Percentiles rank a stretch among this genome's conserved stretches.
Conservation (phyloP, 2,329 filamentous ascomycete species). For the Hortaea sp. region DNA sequence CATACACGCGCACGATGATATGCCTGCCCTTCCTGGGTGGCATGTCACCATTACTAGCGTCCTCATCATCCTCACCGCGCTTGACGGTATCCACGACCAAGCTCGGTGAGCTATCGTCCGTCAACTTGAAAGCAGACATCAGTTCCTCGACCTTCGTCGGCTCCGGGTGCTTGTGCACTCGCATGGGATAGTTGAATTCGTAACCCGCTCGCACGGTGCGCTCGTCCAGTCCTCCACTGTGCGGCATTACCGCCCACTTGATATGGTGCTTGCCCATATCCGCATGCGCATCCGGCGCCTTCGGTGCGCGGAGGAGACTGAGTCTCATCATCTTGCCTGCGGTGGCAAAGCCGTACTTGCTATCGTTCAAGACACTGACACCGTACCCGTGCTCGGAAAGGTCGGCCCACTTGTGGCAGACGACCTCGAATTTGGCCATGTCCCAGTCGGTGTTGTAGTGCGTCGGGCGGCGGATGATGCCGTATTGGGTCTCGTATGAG, state of each 20-base stretch:
- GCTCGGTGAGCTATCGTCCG: slow-evolving; percentile 17
- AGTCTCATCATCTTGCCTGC: slow-evolving; percentile 82
- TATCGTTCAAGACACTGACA: slow-evolving; percentile 87
- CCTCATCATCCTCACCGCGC: slow-evolving; percentile 55
- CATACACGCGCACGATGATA: slow-evolving; percentile 77
- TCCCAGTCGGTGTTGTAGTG: slow-evolving; percentile 98
- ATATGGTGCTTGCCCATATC: slow-evolving; percentile 82
- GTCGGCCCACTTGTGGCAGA: slow-evolving; percentile 90
- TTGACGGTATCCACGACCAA: slow-evolving; percentile 84
- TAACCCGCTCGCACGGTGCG: slow-evolving; percentile 73
- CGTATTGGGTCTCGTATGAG: slow-evolving; percentile 90
- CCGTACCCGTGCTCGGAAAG: slow-evolving; percentile 80
- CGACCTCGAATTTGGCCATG: slow-evolving; percentile 96
- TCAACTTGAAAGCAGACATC: slow-evolving; percentile 54
- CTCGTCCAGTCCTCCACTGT: slow-evolving; percentile 60
- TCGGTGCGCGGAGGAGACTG: slow-evolving; percentile 74
- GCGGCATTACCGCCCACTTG: slow-evolving; percentile 83
- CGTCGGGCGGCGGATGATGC: slow-evolving; percentile 77
- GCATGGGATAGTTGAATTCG: slow-evolving; percentile 80
- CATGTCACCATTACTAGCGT: slow-evolving; percentile 45
- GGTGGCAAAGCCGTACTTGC: slow-evolving; percentile 92
- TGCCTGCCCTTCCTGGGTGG: slow-evolving; percentile 55
- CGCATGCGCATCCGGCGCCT: slow-evolving; percentile 84
- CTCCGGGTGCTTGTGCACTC: slow-evolving; percentile 36
- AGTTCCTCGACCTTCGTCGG: slow-evolving; percentile 21